Evolutionary conservation across 805 yeast species (phyloP), one percentile per base, ranked within the genome.

Genomic region (Saturnispora ahearnii): DNA sequence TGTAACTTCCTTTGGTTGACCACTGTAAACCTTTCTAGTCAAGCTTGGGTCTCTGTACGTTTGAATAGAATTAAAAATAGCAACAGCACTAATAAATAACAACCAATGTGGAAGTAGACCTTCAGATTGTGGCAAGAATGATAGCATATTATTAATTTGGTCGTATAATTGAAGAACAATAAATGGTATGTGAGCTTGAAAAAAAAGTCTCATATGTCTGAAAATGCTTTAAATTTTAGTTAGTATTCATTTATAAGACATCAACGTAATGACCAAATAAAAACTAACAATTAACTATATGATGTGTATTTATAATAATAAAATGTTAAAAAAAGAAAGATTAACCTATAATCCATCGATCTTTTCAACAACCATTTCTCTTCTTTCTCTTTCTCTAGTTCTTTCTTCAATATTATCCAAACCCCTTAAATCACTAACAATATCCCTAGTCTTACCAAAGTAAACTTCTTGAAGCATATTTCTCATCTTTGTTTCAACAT

Each of bases 371-470:
- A 48, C 45, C 44, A 41, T 72, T 32, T 67, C 59, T 46, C 75
- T 78, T 50, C 63, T 67, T 47, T 59, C 55, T 50, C 60, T 63
- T 47, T 73, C 78, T 22, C 63, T 69, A 18, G 61, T 51, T 36
- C 68, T 64, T 4, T 63, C 65, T 12, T 69, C 61, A 34, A 72
- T 54, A 24, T 65, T 58, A 37, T 60, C 69, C 56, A 56, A 69
- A 2, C 71, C 75, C 62, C 88, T 75, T 37, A 82, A 68, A 56
- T 84, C 89, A 28, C 85, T 82, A 43, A 90, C 73, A 45, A 93
- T 83, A 62, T 91, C 96, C 61, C 87, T 81, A 18, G 96, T 87
- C 71, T 91, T 91, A 59, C 95, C 97, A 62, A 91, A 91, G 65
- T 91, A 91, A 28, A 91, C 97, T 55, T 88, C 96, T 65, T 91